Evolutionary conservation across 2,329 filamentous ascomycete genomes (phyloP).

Genomic region (Verticillium albo-atrum): DNA sequence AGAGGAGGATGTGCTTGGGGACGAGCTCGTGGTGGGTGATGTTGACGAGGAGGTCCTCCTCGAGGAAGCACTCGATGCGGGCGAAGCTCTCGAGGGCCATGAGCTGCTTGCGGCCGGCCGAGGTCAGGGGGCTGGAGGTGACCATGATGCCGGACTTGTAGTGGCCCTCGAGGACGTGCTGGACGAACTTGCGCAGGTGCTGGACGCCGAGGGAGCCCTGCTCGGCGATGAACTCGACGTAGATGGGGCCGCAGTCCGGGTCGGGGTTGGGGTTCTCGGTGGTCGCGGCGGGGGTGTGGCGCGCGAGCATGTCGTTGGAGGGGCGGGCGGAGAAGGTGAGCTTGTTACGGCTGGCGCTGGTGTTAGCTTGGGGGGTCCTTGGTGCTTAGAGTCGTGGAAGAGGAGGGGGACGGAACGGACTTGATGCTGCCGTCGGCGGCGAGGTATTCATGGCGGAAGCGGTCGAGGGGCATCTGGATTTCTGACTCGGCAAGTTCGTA

Average conservation of each 20-base stretch:
- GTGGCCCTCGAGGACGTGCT: constrained; percentile 72
- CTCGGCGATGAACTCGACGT: constrained; percentile 86
- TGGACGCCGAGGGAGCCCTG: constrained; percentile 74
- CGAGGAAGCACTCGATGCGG: constrained; percentile 90
- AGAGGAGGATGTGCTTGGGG: constrained; percentile 86
- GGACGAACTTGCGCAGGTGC: constrained; percentile 86
- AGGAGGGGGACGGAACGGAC: constrained; percentile 44
- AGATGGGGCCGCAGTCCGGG: constrained; percentile 80
- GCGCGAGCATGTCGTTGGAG: constrained; percentile 76
- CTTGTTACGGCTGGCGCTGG: constrained; percentile 62
- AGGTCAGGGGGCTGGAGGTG: constrained; percentile 74
- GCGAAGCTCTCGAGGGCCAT: constrained; percentile 70
- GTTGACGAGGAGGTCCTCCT: constrained; percentile 94
- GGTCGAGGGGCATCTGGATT: constrained; percentile 78
- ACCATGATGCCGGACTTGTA: constrained; percentile 91
- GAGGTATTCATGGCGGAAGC: constrained; percentile 70
- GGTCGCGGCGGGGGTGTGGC: constrained; percentile 72
- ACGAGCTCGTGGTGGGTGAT: constrained; percentile 98
- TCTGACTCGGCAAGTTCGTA: constrained; percentile 91
- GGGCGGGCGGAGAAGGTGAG: constrained; percentile 89
- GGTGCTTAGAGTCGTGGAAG: constrained; percentile 2
- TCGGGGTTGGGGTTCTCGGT: constrained; percentile 64
- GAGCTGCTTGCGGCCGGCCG: constrained; percentile 83
- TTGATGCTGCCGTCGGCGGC: constrained; percentile 69
- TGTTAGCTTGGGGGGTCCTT: constrained; percentile 1